These are phyloP conservation scores for Elasticomyces elasticus DNA, from an alignment of 495 filamentous ascomycete species.

Conservation along the genomic window DNA sequence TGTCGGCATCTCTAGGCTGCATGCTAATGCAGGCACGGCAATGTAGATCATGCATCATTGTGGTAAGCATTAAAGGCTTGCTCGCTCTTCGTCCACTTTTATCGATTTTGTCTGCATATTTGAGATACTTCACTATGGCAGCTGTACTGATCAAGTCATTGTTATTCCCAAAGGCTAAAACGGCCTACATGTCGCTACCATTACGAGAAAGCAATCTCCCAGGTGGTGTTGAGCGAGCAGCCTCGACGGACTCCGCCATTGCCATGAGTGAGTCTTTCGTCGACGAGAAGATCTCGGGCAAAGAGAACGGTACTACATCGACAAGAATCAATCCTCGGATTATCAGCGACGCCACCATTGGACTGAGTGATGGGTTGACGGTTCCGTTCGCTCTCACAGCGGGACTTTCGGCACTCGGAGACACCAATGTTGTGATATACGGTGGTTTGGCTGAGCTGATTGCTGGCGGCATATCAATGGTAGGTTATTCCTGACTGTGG, in stretches of 20 bases:
- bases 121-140: slow-evolving; percentile 1
- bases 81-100: not conserved
- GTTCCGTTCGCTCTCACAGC: slow-evolving; percentile 25
- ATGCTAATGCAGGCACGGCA: slow-evolving; percentile 4
- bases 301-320: not conserved
- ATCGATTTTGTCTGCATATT: not conserved
- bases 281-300: not conserved
- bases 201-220: not conserved
- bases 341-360: slow-evolving; percentile 23
- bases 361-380: slow-evolving; percentile 23
- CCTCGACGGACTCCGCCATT: slow-evolving; percentile 4
- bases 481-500: too few species aligned
- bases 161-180: not conserved
- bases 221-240: not conserved
- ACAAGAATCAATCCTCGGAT: slow-evolving; percentile 19
- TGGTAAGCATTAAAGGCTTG: slow-evolving; percentile 6
- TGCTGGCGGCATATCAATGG: slow-evolving; percentile 50
- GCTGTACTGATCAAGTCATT: slow-evolving; percentile 9
- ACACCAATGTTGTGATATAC: slow-evolving; percentile 48
- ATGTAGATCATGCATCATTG: not conserved
- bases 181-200: not conserved
- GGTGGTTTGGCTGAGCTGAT: slow-evolving; percentile 50
- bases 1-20: not conserved
- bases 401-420: slow-evolving; percentile 41
- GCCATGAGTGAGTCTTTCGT: not conserved